phyloP scores from a whole-genome alignment of 768 basidiomycete species.

The Favolaschia claudopus region DNA sequence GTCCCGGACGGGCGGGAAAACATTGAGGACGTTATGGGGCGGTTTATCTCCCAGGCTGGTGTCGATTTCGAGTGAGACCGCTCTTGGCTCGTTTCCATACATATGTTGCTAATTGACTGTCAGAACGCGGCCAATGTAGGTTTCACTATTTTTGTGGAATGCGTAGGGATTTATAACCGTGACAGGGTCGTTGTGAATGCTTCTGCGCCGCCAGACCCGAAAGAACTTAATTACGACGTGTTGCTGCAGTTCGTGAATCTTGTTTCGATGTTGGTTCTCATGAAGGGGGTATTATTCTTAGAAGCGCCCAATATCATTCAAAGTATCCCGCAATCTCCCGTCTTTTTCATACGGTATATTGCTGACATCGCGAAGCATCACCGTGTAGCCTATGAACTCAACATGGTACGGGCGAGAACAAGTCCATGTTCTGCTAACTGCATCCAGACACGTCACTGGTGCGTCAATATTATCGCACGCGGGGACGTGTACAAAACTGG shows the following conservation, averaged over 20 bases:
- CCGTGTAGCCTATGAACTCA: too few species aligned
- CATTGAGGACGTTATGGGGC: constrained; percentile 70
- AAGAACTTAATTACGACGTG: constrained; percentile 77
- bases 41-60: constrained; percentile 87
- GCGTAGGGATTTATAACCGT: constrained; percentile 19
- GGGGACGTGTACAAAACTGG: too few species aligned
- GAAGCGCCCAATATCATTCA: too few species aligned
- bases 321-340: too few species aligned
- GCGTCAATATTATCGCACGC: too few species aligned
- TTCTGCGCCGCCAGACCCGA: constrained; percentile 83
- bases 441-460: too few species aligned
- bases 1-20: constrained; percentile 45
- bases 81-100: constrained; percentile 6
- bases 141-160: constrained; percentile 16
- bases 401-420: too few species aligned
- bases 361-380: too few species aligned
- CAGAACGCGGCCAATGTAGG: constrained; percentile 89
- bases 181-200: constrained; percentile 84
- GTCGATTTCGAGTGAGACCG: constrained; percentile 84
- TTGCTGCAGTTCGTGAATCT: constrained; percentile 67
- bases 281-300: too few species aligned
- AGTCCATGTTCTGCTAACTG: too few species aligned
- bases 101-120: constrained; percentile 12
- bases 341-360: too few species aligned
- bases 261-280: too few species aligned